These are phyloP conservation scores for Begonia masoniana DNA, from an alignment of 306 rosid species.

Conservation along the genomic window DNA sequence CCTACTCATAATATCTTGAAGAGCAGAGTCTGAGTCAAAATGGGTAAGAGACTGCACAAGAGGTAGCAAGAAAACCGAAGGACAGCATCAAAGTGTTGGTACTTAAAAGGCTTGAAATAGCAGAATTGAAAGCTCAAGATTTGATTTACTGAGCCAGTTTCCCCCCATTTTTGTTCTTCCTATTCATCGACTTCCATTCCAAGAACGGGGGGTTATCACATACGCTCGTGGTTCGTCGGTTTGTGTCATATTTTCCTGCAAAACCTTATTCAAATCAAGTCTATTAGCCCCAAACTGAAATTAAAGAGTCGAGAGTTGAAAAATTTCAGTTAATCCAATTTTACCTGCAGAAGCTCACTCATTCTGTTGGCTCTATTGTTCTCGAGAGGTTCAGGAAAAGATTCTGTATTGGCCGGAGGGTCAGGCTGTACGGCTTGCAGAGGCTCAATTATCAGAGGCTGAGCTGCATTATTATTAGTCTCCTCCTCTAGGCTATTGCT, in stretches of 20 bases:
- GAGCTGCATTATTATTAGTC: slow-evolving; percentile 20
- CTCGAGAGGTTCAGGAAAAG: slow-evolving; percentile 27
- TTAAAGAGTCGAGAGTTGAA: no score
- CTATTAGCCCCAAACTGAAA: neutral
- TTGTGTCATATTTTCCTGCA: slow-evolving; percentile 46
- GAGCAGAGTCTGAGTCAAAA: no score
- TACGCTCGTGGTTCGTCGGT: slow-evolving; percentile 22
- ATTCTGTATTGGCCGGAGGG: slow-evolving; percentile 14
- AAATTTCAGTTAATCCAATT: slow-evolving; percentile 1
- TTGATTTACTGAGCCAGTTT: slow-evolving; percentile 7
- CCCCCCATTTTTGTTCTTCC: slow-evolving; percentile 7
- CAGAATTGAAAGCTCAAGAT: slow-evolving; percentile 6
- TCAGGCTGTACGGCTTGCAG: slow-evolving; percentile 42
- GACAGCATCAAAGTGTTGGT: slow-evolving; percentile 1
- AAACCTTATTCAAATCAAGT: slow-evolving; percentile 23
- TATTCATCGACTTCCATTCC: slow-evolving; percentile 18
- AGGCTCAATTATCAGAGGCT: slow-evolving; percentile 40
- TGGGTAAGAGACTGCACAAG: neutral
- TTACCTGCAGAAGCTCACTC: slow-evolving; percentile 76
- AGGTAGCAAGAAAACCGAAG: slow-evolving; percentile 5
- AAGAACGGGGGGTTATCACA: slow-evolving; percentile 17
- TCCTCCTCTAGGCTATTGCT: slow-evolving; percentile 17
- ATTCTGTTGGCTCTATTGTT: slow-evolving; percentile 33
- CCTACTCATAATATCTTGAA: no score
- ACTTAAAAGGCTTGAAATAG: neutral